Conservation (phyloP, 345 rosid genomes). For the Populus euphratica region DNA sequence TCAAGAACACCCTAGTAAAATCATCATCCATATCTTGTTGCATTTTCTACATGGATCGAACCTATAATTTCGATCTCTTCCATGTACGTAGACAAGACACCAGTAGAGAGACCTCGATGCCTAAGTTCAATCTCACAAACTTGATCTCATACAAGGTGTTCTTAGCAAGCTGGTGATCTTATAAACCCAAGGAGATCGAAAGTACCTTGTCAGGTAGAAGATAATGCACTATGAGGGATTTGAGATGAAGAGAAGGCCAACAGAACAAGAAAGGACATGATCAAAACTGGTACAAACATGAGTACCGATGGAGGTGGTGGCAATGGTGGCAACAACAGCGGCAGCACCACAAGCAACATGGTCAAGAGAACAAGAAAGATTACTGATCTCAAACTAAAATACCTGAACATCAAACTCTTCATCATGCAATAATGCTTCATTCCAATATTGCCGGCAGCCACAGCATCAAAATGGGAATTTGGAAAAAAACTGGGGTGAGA, state of each 20-base stretch:
- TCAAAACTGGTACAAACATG: not conserved
- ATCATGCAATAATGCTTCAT: not conserved
- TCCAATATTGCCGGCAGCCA: not conserved
- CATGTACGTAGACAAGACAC: not conserved
- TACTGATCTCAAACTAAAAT: not conserved
- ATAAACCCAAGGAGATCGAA: not conserved
- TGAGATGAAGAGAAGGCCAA: not conserved
- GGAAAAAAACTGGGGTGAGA: not conserved
- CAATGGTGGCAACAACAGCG: conserved; percentile 3
- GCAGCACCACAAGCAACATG: not conserved
- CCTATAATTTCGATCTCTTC: not conserved
- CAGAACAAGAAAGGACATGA: not conserved
- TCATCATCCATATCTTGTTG: not conserved
- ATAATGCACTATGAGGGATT: not conserved
- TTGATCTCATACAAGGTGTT: not conserved
- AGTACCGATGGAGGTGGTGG: not conserved
- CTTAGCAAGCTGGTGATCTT: not conserved
- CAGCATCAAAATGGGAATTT: not conserved
- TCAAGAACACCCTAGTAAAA: not conserved
- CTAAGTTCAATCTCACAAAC: not conserved
- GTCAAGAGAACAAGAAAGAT: not conserved
- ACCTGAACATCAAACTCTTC: not conserved
- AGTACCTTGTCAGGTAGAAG: not conserved
- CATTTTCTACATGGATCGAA: not conserved
- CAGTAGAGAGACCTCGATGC: not conserved